Evolutionary conservation across 306 rosid species (phyloP).

Genomic region (Parietaria judaica): DNA sequence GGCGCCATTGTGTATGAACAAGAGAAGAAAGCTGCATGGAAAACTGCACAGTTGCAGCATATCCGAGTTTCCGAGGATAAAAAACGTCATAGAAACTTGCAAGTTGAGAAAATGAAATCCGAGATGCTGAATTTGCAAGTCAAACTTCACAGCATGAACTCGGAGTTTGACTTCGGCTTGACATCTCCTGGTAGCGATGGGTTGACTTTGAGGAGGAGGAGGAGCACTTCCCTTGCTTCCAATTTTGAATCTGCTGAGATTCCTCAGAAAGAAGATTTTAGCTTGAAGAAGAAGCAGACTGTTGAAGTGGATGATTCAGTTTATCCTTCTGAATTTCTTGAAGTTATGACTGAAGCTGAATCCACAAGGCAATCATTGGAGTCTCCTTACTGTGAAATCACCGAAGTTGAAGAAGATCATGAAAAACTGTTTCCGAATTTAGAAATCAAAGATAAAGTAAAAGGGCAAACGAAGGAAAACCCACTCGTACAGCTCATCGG

Average conservation of each 20-base stretch:
- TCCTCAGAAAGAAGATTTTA: constrained; percentile 42
- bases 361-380: constrained; percentile 33
- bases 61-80: constrained; percentile 78
- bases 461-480: constrained; percentile 55
- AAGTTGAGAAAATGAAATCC: constrained; percentile 96
- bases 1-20: constrained; percentile 96
- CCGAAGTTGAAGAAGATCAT: constrained; percentile 45
- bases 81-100: constrained; percentile 75
- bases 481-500: constrained; percentile 82
- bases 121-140: constrained; percentile 94
- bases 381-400: constrained; percentile 55
- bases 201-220: constrained; percentile 52
- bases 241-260: constrained; percentile 37
- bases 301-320: constrained; percentile 39
- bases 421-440: constrained; percentile 29
- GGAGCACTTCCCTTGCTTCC: constrained; percentile 44
- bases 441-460: constrained; percentile 41
- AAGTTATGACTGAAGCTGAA: constrained; percentile 40
- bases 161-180: constrained; percentile 41
- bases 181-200: constrained; percentile 57
- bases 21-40: constrained; percentile 98
- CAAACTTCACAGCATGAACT: constrained; percentile 64
- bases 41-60: constrained; percentile 76
- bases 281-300: constrained; percentile 30
- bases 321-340: constrained; percentile 43